Evolutionary conservation across 192 early-diverging fungal species (phyloP).

Genomic region (Allomyces javanicus): DNA sequence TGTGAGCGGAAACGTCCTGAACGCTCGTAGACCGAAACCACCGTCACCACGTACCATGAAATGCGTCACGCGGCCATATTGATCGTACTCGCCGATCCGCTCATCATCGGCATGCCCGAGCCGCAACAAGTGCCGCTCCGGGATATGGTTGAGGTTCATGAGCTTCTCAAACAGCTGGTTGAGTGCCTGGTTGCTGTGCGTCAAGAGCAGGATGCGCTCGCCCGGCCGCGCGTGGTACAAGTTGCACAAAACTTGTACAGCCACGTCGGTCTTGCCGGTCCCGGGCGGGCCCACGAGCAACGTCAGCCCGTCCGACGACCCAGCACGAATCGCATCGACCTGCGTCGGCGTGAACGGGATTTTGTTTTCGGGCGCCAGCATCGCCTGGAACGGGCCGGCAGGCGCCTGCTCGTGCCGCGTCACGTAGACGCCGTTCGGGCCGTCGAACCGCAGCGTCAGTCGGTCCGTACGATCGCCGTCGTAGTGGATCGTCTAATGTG

Average conservation of each 20-base stretch:
- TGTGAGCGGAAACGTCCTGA: background rate
- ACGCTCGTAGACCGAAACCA: too few relatives aligned
- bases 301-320: slow-evolving; percentile 66
- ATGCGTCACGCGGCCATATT: slow-evolving; percentile 83
- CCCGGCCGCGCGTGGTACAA: slow-evolving; percentile 78
- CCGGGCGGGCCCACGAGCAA: slow-evolving; percentile 95
- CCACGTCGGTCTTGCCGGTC: slow-evolving; percentile 95
- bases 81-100: slow-evolving; percentile 58
- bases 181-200: slow-evolving; percentile 95
- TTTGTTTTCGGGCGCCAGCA: slow-evolving; percentile 23
- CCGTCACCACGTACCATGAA: slow-evolving; percentile 28
- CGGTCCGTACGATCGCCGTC: background rate
- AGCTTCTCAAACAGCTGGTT: slow-evolving; percentile 98
- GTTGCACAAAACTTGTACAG: slow-evolving; percentile 89
- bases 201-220: slow-evolving; percentile 79
- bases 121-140: slow-evolving; percentile 78
- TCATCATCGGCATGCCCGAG: slow-evolving; percentile 90
- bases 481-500: background rate
- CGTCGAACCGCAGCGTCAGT: too few relatives aligned
- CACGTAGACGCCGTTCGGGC: too few relatives aligned
- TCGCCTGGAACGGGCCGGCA: too few relatives aligned
- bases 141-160: slow-evolving; percentile 59
- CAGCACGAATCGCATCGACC: slow-evolving; percentile 71
- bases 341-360: slow-evolving; percentile 73
- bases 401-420: too few relatives aligned